Conservation (phyloP, 345 rosid species). For the Gossypium ekmanianum region DNA sequence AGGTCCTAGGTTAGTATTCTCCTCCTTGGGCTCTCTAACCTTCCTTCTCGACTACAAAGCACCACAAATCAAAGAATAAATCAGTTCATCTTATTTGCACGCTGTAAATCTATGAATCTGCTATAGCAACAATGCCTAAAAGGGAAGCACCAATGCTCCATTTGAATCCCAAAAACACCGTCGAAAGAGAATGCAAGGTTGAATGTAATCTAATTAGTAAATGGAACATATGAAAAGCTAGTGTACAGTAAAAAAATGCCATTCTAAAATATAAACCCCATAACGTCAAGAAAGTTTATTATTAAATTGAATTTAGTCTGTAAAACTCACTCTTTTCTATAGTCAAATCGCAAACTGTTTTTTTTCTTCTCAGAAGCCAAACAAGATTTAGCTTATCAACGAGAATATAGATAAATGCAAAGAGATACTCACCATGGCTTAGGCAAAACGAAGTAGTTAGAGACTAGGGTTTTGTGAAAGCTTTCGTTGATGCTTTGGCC, state of each 20-base stretch:
- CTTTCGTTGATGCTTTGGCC: not conserved
- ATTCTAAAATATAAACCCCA: not conserved
- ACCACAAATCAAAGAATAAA: not conserved
- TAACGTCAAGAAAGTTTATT: not conserved
- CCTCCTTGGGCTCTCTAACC: conserved; percentile 84
- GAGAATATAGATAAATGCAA: not conserved
- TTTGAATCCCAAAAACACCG: not conserved
- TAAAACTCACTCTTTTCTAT: not conserved
- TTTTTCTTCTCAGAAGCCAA: not conserved
- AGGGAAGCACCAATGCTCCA: not conserved
- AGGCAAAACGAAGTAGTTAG: not conserved
- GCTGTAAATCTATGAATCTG: not conserved
- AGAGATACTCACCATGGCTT: conserved; percentile 14
- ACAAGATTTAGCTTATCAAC: not conserved
- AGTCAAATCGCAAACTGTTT: not conserved
- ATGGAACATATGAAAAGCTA: not conserved
- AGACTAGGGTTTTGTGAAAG: not conserved
- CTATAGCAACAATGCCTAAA: not conserved
- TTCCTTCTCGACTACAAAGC: conserved; percentile 59
- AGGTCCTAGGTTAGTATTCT: conserved; percentile 73
- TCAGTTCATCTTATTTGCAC: not conserved
- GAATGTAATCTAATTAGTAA: not conserved
- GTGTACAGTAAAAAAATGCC: not conserved
- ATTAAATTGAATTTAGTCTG: not conserved
- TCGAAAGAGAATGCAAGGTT: not conserved